These are phyloP conservation scores for Turnera subulata DNA, from an alignment of 345 rosid species.

Conservation along the genomic window DNA sequence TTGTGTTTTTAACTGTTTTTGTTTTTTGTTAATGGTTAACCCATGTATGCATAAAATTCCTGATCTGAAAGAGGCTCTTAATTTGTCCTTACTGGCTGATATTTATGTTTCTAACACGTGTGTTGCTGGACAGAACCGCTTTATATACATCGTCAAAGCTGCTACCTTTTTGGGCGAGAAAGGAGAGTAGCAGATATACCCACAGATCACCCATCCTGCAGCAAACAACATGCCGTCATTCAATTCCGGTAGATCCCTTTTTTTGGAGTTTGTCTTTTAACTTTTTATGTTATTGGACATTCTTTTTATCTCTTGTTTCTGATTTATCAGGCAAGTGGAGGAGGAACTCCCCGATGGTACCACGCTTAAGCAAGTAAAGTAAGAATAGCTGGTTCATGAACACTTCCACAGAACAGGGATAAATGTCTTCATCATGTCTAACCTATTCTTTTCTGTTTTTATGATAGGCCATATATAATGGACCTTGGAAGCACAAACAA, in stretches of 20 bases:
- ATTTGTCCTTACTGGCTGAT: conserved; percentile 5
- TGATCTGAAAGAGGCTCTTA: conserved; percentile 1
- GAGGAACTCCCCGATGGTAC: conserved; percentile 76
- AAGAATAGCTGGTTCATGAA: conserved; percentile 15
- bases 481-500: conserved; percentile 98
- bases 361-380: conserved; percentile 61
- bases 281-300: neutral
- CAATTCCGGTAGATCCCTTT: conserved; percentile 62
- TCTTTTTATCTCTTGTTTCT: conserved; percentile 19
- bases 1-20: neutral
- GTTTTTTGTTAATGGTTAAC: neutral
- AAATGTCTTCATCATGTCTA: neutral
- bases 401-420: conserved; percentile 1
- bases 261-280: conserved; percentile 2
- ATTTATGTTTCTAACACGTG: conserved; percentile 9
- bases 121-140: conserved; percentile 66
- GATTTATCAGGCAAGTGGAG: conserved; percentile 61
- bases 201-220: conserved; percentile 97
- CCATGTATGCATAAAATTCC: conserved; percentile 1
- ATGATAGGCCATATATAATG: conserved; percentile 81
- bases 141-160: conserved; percentile 88
- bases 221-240: conserved; percentile 98
- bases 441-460: conserved; percentile 10
- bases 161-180: conserved; percentile 95
- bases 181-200: conserved; percentile 91